These are phyloP conservation scores for Candida caryicola DNA, from an alignment of 805 yeast species.

Conservation along the genomic window DNA sequence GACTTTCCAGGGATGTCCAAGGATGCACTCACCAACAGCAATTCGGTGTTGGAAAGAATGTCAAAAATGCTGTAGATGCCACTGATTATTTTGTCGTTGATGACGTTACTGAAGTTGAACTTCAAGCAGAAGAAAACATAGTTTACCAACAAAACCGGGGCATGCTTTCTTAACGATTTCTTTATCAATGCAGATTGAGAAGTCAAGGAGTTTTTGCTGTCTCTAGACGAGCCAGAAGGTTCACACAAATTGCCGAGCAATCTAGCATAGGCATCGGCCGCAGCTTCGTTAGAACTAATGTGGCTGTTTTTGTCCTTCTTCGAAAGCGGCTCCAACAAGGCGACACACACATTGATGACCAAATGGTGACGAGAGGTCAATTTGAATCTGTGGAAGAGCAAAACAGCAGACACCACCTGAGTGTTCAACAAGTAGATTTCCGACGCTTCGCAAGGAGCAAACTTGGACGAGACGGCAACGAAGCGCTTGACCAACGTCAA, in stretches of 20 bases:
- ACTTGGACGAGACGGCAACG: slow-evolving; percentile 3
- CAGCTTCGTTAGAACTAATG: slow-evolving; percentile 21
- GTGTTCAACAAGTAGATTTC: slow-evolving; percentile 39
- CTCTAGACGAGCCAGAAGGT: slow-evolving; percentile 41
- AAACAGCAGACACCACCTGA: slow-evolving; percentile 54
- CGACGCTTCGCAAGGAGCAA: slow-evolving; percentile 11
- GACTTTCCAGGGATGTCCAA: slow-evolving; percentile 69
- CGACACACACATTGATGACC: slow-evolving; percentile 46
- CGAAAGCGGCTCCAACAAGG: slow-evolving; percentile 48
- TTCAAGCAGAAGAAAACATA: slow-evolving; percentile 56
- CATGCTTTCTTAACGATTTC: slow-evolving; percentile 58
- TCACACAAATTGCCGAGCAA: slow-evolving; percentile 70
- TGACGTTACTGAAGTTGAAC: slow-evolving; percentile 43
- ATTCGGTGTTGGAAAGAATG: slow-evolving; percentile 63
- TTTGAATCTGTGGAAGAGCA: slow-evolving; percentile 68
- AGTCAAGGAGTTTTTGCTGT: slow-evolving; percentile 40
- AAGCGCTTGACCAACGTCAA: slow-evolving; percentile 38
- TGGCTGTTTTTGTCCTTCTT: slow-evolving; percentile 18
- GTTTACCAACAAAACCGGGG: slow-evolving; percentile 56
- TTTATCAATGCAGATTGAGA: slow-evolving; percentile 57
- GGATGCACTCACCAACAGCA: slow-evolving; percentile 57
- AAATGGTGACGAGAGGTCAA: slow-evolving; percentile 73
- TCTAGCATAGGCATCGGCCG: slow-evolving; percentile 54
- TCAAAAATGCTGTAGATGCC: slow-evolving; percentile 68
- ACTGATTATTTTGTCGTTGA: slow-evolving; percentile 48